Conservation (phyloP, 306 rosid species). For the Fragaria vesca region DNA sequence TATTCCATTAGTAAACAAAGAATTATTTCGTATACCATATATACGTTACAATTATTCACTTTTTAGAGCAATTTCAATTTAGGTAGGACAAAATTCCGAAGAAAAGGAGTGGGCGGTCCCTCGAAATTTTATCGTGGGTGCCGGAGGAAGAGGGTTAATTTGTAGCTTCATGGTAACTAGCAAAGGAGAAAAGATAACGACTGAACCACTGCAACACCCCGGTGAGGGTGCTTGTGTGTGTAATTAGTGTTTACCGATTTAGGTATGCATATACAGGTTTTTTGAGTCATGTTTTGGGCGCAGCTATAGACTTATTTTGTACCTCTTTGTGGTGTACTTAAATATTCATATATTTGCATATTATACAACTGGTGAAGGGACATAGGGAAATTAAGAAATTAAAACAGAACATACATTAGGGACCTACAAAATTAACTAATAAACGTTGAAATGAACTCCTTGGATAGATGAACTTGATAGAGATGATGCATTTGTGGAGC, state of each 20-base stretch:
- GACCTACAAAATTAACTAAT: background rate
- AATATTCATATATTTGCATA: background rate
- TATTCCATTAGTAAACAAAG: background rate
- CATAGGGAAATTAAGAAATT: background rate
- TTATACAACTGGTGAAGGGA: background rate
- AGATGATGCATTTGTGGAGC: slow-evolving; percentile 1
- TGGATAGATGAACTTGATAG: background rate
- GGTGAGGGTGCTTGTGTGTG: too few relatives aligned
- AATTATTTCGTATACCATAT: background rate
- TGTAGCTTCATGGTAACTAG: too few relatives aligned
- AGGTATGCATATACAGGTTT: too few relatives aligned
- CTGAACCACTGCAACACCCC: too few relatives aligned
- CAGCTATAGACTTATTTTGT: too few relatives aligned
- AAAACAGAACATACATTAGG: background rate
- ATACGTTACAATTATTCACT: background rate
- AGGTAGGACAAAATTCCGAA: background rate
- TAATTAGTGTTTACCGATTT: too few relatives aligned
- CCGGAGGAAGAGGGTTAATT: too few relatives aligned
- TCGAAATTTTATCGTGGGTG: too few relatives aligned
- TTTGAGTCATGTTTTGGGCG: too few relatives aligned
- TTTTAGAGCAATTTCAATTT: background rate
- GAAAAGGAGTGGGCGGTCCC: too few relatives aligned
- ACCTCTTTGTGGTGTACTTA: background rate
- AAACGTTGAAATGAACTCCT: background rate
- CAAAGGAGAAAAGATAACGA: too few relatives aligned